A percentile compares a stretch with the other conserved stretches of the same genome.
Conservation (phyloP, 1,284 basidiomycete genomes). For the Boletus sp. region DNA sequence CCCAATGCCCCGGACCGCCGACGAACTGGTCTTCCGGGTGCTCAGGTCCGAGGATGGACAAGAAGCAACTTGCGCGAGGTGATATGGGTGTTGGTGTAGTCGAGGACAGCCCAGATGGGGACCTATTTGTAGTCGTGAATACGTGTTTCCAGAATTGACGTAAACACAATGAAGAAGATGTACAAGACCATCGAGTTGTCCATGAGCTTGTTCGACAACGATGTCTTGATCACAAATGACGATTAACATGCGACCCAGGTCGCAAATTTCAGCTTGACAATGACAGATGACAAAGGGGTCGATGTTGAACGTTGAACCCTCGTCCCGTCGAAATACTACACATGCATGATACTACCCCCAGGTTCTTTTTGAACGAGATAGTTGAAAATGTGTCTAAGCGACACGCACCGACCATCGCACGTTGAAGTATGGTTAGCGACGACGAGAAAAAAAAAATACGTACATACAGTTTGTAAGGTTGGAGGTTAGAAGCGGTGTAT, state of each 20-base stretch:
- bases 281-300: slow-evolving; percentile 99
- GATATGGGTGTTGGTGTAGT: slow-evolving; percentile 90
- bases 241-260: slow-evolving; percentile 98
- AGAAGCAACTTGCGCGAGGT: slow-evolving; percentile 90
- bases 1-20: slow-evolving; percentile 65
- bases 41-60: slow-evolving; percentile 92
- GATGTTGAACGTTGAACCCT: slow-evolving; percentile 99
- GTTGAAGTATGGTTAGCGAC: too few species aligned
- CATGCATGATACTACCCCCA: slow-evolving; percentile 97
- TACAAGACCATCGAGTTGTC: slow-evolving; percentile 94
- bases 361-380: slow-evolving; percentile 99
- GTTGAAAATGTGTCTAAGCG: slow-evolving; percentile 97
- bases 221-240: slow-evolving; percentile 97
- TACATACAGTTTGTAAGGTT: too few species aligned
- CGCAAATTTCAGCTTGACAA: slow-evolving; percentile 96
- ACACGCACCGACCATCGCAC: too few species aligned
- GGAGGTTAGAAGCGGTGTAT: too few species aligned
- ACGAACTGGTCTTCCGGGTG: slow-evolving; percentile 90
- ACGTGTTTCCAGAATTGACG: neutral
- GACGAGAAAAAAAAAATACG: too few species aligned
- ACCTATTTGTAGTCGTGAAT: slow-evolving; percentile 57
- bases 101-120: slow-evolving; percentile 96
- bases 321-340: slow-evolving; percentile 97
- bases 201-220: slow-evolving; percentile 95
- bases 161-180: slow-evolving; percentile 41